Percentiles rank a stretch among this genome's conserved stretches.
These are phyloP conservation scores for Rossbeevera mucosa DNA, from an alignment of 768 basidiomycete genomes.

Conservation along the genomic window DNA sequence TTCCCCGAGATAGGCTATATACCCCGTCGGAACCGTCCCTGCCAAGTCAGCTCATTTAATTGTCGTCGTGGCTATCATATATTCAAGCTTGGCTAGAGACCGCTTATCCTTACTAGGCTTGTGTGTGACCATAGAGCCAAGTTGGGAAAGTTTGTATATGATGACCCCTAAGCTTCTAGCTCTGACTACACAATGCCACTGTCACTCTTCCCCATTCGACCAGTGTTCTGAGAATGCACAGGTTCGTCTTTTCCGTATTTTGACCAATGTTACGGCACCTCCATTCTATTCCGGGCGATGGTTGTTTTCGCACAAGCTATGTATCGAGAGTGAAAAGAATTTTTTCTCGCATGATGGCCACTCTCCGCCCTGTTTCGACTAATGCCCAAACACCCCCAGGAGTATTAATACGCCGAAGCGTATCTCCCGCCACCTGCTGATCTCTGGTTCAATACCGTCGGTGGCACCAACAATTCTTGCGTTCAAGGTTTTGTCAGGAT, in stretches of 20 bases:
- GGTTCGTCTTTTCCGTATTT: background rate
- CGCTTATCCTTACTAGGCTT: background rate
- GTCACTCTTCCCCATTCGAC: background rate
- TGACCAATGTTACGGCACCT: background rate
- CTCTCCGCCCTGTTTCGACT: constrained; percentile 17
- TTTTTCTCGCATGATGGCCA: constrained; percentile 13
- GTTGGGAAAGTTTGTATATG: constrained; percentile 1
- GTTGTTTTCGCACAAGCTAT: background rate
- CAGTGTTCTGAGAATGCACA: background rate
- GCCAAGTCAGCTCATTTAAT: background rate
- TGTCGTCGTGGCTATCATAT: no score
- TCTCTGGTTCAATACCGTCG: background rate
- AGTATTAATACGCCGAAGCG: constrained; percentile 9
- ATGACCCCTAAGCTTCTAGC: constrained; percentile 1
- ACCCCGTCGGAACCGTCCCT: background rate
- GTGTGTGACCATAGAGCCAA: background rate
- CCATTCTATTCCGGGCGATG: constrained; percentile 2
- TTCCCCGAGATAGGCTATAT: background rate
- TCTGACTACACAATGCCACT: constrained; percentile 5
- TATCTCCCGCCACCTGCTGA: background rate
- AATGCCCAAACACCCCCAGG: background rate
- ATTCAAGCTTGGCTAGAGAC: background rate
- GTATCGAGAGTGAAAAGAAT: constrained; percentile 24
- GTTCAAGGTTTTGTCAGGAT: background rate
- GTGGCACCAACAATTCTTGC: background rate